phyloP scores from a whole-genome alignment of 352 stramenopile species.

The Thalassiosira livingstoniorum region DNA sequence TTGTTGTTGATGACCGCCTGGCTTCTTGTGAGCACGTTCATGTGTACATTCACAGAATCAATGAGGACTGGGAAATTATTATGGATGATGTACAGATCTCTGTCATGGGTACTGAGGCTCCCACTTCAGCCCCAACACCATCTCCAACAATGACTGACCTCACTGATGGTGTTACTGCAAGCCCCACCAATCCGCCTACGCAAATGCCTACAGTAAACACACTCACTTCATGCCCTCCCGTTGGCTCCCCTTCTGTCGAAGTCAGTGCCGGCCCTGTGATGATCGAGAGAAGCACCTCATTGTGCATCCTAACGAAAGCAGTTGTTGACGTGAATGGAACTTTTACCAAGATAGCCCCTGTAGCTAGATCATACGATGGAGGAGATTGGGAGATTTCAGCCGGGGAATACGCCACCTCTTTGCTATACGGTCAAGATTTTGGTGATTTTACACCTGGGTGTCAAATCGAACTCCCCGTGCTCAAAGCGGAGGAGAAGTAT shows the following conservation, averaged over 20 bases:
- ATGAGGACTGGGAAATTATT: slow-evolving; percentile 52
- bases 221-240: slow-evolving; percentile 47
- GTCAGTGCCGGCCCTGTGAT: slow-evolving; percentile 47
- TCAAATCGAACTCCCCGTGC: slow-evolving; percentile 51
- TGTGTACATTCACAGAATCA: slow-evolving; percentile 51
- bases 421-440: slow-evolving; percentile 55
- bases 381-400: slow-evolving; percentile 62
- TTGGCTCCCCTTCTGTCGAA: slow-evolving; percentile 22
- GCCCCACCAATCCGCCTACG: slow-evolving; percentile 35
- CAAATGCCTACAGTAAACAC: slow-evolving; percentile 49
- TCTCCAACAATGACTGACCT: slow-evolving; percentile 33
- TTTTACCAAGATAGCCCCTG: slow-evolving; percentile 49
- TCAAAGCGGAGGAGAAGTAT: slow-evolving; percentile 35
- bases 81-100: slow-evolving; percentile 61
- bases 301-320: slow-evolving; percentile 72
- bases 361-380: slow-evolving; percentile 65
- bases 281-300: slow-evolving; percentile 32
- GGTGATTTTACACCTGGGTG: slow-evolving; percentile 42
- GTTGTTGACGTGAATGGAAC: slow-evolving; percentile 33
- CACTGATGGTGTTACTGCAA: neutral
- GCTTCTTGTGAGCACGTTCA: slow-evolving; percentile 52
- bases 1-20: slow-evolving; percentile 53
- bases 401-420: slow-evolving; percentile 55
- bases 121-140: slow-evolving; percentile 35
- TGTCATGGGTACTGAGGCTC: slow-evolving; percentile 13